Base-by-base conservation (phyloP, 106 monocot species). In the Dendrobium chrysotoxum region DNA sequence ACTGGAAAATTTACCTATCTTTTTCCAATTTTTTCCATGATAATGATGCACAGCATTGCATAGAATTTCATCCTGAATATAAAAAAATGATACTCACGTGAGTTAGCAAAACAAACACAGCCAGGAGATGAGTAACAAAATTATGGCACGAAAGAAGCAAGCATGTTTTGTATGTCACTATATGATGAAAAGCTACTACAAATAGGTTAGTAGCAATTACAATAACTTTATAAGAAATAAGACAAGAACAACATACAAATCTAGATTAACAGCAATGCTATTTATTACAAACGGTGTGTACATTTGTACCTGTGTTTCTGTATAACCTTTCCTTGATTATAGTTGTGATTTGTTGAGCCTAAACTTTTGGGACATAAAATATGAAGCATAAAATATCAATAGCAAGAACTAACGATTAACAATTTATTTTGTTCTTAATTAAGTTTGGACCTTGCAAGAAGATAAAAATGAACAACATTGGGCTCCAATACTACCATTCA, bases 11-110 rank as follows among this genome's bases (percentile, higher is more conserved):
- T 30, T 40, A 74, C 74, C 39, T 40, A 74, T 74, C 74, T 74
- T 74, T 74, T 74, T 74, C 74, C 74, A 74, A 74, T 74, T 74
- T 74, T 74, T 74, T 42, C 74, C 74, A 21, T 74, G 74, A 74
- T 21, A 74, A 74, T 74, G 74, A 40, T 74, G 40, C n/a, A 74
- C 74, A 74, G 74, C 74, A 40, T 41, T 74, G 74, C 74, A 42
- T 40, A 74, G 74, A 41, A 74, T 41, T 74, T 74, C 74, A 74
- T 74, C 74, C 74, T 74, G 74, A 20, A 74, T 4, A 74, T 5
- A 42, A 42, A 74, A 42, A 74, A 41, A n/a, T 41, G 21, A 42
- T 41, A 74, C 18, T 35, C 31, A 74, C 3, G 41, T 10, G 41
- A 74, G 74, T 74, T 70, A 74, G 42, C 74, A 50, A 50, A 38